Conservation (phyloP, 148 eudicot genomes). For the Dysphania ambrosioides region DNA sequence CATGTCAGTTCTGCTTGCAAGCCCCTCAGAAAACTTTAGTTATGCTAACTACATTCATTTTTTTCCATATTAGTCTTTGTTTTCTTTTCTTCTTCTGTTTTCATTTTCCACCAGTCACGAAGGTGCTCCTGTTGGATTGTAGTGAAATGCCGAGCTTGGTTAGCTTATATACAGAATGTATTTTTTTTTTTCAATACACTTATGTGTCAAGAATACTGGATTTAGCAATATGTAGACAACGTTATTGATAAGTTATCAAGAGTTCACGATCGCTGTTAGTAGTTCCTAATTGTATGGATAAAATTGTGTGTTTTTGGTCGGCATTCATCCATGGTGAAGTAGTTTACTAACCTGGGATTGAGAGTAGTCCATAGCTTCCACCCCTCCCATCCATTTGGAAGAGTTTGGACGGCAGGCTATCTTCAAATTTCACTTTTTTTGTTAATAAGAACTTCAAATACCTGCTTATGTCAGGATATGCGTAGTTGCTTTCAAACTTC, state of each 20-base stretch:
- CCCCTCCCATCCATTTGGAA: not conserved
- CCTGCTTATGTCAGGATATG: not conserved
- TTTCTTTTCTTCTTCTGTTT: constrained; percentile 5
- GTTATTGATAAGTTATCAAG: constrained; percentile 14
- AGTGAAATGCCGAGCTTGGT: constrained; percentile 25
- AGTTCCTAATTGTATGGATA: not conserved
- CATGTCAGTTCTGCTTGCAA: constrained; percentile 21
- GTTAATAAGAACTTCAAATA: not conserved
- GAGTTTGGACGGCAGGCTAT: not conserved
- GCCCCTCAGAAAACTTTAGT: constrained; percentile 19
- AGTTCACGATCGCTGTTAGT: not conserved
- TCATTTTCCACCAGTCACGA: constrained; percentile 19
- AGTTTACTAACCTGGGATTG: not conserved
- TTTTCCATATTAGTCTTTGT: constrained; percentile 19
- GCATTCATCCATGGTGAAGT: not conserved
- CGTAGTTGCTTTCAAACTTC: not conserved
- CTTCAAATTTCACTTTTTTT: not conserved
- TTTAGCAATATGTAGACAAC: constrained; percentile 13
- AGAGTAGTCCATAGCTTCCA: not conserved
- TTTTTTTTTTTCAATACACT: constrained; percentile 10
- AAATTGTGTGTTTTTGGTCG: not conserved
- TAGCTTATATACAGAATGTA: constrained; percentile 21
- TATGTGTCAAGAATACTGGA: constrained; percentile 13
- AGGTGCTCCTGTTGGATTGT: constrained; percentile 32
- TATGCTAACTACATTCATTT: constrained; percentile 28